Conservation (phyloP, 768 basidiomycete genomes). For the Mycena indigotica region DNA sequence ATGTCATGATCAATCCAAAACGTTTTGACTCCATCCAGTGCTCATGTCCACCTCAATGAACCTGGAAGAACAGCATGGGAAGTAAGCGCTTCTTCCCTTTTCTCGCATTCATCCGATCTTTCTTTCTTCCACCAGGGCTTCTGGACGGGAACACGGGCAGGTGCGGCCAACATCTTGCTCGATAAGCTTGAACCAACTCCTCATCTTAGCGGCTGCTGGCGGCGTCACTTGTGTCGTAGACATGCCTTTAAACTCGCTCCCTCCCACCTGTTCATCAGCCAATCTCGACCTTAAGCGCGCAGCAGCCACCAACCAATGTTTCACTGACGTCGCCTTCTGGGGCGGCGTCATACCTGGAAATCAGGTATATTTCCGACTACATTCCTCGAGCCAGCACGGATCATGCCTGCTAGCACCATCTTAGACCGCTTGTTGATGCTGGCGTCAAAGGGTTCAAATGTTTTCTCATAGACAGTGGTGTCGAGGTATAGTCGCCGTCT, state of each 20-base stretch:
- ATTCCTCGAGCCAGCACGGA: too few relatives aligned
- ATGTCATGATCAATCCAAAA: constrained; percentile 1
- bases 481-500: constrained; percentile 59
- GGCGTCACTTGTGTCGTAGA: constrained; percentile 96
- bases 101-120: background rate
- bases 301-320: constrained; percentile 73
- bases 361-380: too few relatives aligned
- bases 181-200: background rate
- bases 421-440: constrained; percentile 71
- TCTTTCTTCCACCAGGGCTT: constrained; percentile 65
- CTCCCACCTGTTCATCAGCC: constrained; percentile 85
- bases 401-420: constrained; percentile 51
- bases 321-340: constrained; percentile 89
- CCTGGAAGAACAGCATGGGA: constrained; percentile 95
- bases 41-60: constrained; percentile 93
- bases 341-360: constrained; percentile 95
- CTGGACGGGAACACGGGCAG: constrained; percentile 82
- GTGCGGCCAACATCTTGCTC: background rate
- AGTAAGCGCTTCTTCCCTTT: background rate
- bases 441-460: constrained; percentile 98
- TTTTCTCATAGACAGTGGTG: constrained; percentile 94
- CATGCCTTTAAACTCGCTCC: constrained; percentile 98
- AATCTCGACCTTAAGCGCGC: constrained; percentile 72
- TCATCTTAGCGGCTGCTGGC: constrained; percentile 71
- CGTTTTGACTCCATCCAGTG: constrained; percentile 45